phyloP scores from a whole-genome alignment of 2,329 filamentous ascomycete species.

The Falciphora oryzae region DNA sequence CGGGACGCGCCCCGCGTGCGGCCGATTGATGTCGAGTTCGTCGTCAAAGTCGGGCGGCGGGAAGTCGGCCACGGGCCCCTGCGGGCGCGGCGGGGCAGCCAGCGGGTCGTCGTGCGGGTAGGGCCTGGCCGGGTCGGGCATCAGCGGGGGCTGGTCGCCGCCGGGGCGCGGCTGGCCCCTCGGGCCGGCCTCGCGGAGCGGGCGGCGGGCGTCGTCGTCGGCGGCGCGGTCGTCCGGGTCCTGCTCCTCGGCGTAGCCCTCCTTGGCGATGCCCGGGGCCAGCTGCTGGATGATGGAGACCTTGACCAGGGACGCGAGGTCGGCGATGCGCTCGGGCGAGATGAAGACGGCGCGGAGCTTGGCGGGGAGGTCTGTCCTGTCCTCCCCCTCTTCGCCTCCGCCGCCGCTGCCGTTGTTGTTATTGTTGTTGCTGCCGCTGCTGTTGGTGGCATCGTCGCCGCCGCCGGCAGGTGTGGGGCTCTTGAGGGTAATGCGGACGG shows the following conservation, averaged over 20 bases:
- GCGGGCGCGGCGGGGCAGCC: constrained; percentile 49
- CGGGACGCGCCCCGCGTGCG: constrained; percentile 38
- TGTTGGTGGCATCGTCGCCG: neutral
- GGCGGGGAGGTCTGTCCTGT: constrained; percentile 40
- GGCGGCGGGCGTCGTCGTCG: constrained; percentile 32
- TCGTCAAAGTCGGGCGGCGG: constrained; percentile 90
- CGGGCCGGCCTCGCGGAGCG: constrained; percentile 31
- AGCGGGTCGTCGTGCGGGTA: constrained; percentile 61
- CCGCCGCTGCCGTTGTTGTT: constrained; percentile 17
- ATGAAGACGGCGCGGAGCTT: constrained; percentile 64
- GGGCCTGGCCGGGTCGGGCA: constrained; percentile 58
- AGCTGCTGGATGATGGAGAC: constrained; percentile 78
- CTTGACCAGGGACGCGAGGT: constrained; percentile 68
- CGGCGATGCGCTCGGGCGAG: constrained; percentile 59
- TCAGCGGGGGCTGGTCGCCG: constrained; percentile 39
- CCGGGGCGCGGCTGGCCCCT: constrained; percentile 27
- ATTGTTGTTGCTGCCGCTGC: neutral
- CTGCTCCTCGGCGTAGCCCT: constrained; percentile 63
- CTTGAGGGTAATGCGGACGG: constrained; percentile 45
- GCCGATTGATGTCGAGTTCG: constrained; percentile 75
- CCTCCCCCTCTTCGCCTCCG: constrained; percentile 32
- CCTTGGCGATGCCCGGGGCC: constrained; percentile 68
- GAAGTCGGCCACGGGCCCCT: constrained; percentile 63
- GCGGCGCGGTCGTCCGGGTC: constrained; percentile 33
- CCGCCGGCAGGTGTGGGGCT: neutral